phyloP scores from a whole-genome alignment of 257 asterid genomes.

The Leonotis leonurus region DNA sequence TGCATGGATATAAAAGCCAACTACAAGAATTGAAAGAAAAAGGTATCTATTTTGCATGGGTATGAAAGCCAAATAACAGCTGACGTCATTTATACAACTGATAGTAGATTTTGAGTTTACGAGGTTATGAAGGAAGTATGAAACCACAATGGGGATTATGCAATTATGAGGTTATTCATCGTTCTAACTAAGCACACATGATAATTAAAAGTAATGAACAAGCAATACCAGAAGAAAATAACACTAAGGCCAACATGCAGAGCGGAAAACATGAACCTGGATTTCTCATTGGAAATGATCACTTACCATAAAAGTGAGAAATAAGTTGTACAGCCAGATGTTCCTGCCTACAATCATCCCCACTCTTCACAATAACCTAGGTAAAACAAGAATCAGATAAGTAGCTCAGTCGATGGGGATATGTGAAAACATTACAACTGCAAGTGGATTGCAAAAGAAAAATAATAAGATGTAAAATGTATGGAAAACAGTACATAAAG shows the following conservation, averaged over 20 bases:
- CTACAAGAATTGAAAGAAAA: not conserved
- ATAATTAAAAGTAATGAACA: too few species aligned
- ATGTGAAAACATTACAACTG: not conserved
- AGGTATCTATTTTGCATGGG: too few species aligned
- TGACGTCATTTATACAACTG: not conserved
- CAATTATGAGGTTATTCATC: too few species aligned
- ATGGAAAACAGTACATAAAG: not conserved
- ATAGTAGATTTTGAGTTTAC: too few species aligned
- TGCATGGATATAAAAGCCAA: not conserved
- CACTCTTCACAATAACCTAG: constrained; percentile 35
- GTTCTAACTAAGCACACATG: too few species aligned
- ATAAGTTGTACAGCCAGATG: constrained; percentile 35
- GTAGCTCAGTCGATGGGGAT: not conserved
- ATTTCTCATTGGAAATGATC: not conserved
- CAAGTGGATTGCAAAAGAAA: too few species aligned
- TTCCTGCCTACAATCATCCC: constrained; percentile 35
- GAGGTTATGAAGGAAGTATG: constrained; percentile 12
- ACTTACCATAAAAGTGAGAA: constrained; percentile 31
- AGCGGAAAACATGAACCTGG: not conserved
- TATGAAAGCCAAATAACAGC: too few species aligned
- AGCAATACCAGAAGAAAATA: not conserved
- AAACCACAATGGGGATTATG: too few species aligned
- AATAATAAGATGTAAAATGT: too few species aligned
- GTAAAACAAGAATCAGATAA: constrained; percentile 11
- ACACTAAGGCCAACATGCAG: not conserved